Evolutionary conservation across 495 filamentous ascomycete species (phyloP).

Genomic region (Massariosphaeria phaeospora): DNA sequence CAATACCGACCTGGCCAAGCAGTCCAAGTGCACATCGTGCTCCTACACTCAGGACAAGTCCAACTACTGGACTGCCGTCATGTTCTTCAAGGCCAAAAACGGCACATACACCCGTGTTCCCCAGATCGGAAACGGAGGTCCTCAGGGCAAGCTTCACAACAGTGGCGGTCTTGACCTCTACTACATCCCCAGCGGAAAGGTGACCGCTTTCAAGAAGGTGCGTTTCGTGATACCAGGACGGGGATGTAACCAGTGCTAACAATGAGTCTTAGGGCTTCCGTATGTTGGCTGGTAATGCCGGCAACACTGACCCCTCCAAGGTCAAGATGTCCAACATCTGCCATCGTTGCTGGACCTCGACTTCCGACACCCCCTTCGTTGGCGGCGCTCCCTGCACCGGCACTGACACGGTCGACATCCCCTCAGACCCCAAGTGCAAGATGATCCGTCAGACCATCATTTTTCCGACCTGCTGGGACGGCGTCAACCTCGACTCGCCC

Average conservation of each 20-base stretch:
- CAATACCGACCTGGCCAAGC: constrained; percentile 24
- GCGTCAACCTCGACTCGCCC: constrained; percentile 50
- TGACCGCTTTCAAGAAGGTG: constrained; percentile 29
- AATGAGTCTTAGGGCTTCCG: constrained; percentile 22
- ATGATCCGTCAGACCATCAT: constrained; percentile 53
- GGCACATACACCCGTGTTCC: constrained; percentile 26
- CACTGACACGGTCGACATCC: constrained; percentile 28
- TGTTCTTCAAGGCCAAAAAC: constrained; percentile 33
- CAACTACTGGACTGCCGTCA: constrained; percentile 35
- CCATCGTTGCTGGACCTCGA: constrained; percentile 51
- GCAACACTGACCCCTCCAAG: constrained; percentile 41
- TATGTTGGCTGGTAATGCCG: constrained; percentile 27
- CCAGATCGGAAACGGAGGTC: constrained; percentile 27
- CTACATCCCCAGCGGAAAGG: constrained; percentile 38
- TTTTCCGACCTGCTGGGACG: constrained; percentile 54
- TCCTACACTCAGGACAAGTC: constrained; percentile 27
- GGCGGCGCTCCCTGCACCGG: constrained; percentile 23
- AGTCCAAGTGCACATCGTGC: constrained; percentile 32
- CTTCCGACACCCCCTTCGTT: constrained; percentile 37
- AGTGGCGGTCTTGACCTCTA: constrained; percentile 31
- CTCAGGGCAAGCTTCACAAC: constrained; percentile 31
- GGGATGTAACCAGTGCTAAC: too few relatives aligned
- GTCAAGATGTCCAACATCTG: constrained; percentile 35
- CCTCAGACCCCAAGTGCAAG: constrained; percentile 45
- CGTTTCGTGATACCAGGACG: too few relatives aligned